Base-by-base conservation (phyloP, 345 rosid species). In the Populus nigra region DNA sequence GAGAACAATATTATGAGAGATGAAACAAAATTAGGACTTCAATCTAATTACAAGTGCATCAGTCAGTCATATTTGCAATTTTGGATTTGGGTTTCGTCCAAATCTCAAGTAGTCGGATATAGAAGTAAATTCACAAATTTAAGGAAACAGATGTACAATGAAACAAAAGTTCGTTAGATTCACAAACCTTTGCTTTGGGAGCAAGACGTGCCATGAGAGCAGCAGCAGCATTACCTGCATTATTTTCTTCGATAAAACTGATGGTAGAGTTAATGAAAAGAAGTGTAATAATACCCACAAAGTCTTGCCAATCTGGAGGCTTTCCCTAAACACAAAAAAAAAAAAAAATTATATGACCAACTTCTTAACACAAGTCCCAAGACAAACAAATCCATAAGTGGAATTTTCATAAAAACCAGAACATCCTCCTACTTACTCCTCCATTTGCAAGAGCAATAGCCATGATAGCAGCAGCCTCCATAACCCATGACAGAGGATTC, bases 381-480 rank as follows among this genome's bases (percentile, higher is more conserved):
- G 31, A 16, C 59, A 73, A 9, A 76, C 15, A 76, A 41, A 43
- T 65, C 72, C 22, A n/a, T 13, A 43, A 20, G 36, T 12, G 47
- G 68, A 47, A 41, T 38, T 61, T 55, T 23, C 23, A 72, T 16
- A 66, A 57, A 22, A 69, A 2, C 16, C 43, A 25, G 63, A 45
- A 72, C 62, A 73, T 69, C 39, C 33, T 55, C 82, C 36, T n/a
- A 73, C 96, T 87, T 78, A 92, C 98, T 86, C 99, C 99, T 89
- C 98, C 99, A 78, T 95, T 95, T 68, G 99, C 99, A 86, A 95
- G 97, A 73, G 94, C 97, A 88, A 95, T 93, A 68, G 99, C 98
- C 99, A 95, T 95, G 66, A 95, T 86, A 45, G 99, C 99, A 77
- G 99, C 99, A 79, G 97, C 97, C 83, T 95, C 99, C 98, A 95